Evolutionary conservation across 2,329 filamentous ascomycete genomes (phyloP).

Genomic region (Aspergillus sp.): DNA sequence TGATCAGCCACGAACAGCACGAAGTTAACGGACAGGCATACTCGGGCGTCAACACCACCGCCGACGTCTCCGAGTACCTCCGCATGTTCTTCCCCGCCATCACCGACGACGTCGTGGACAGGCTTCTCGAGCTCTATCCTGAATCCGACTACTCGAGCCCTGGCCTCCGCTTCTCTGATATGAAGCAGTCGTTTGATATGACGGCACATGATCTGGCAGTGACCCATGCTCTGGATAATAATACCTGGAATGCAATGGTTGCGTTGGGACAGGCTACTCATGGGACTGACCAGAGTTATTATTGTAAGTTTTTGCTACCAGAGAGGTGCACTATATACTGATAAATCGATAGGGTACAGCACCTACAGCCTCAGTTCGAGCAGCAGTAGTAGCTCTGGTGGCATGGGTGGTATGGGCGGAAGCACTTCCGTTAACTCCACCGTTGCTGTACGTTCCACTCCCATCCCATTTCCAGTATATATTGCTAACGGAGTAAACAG

Average conservation of each 20-base stretch:
- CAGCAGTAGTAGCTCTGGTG: slow-evolving; percentile 5
- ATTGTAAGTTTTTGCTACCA: slow-evolving; percentile 15
- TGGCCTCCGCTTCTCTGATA: slow-evolving; percentile 31
- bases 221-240: slow-evolving; percentile 29
- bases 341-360: slow-evolving; percentile 4
- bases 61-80: slow-evolving; percentile 25
- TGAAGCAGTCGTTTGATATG: slow-evolving; percentile 31
- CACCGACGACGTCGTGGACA: slow-evolving; percentile 25
- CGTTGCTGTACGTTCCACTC: slow-evolving; percentile 13
- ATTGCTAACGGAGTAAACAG: slow-evolving; percentile 2
- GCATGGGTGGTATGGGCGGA: slow-evolving; percentile 11
- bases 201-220: slow-evolving; percentile 30
- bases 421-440: slow-evolving; percentile 18
- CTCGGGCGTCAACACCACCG: slow-evolving; percentile 25
- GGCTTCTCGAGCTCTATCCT: slow-evolving; percentile 22
- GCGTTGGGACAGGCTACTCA: slow-evolving; percentile 27
- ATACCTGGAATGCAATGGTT: slow-evolving; percentile 34
- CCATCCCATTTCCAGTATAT: neutral
- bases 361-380: slow-evolving; percentile 6
- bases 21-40: slow-evolving; percentile 27
- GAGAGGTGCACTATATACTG: neutral
- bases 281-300: slow-evolving; percentile 34
- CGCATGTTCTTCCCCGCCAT: slow-evolving; percentile 26
- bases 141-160: slow-evolving; percentile 29
- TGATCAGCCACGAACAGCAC: slow-evolving; percentile 33